Conservation (phyloP, 192 early-diverging fungal genomes). For the Chytriomyces sp. region DNA sequence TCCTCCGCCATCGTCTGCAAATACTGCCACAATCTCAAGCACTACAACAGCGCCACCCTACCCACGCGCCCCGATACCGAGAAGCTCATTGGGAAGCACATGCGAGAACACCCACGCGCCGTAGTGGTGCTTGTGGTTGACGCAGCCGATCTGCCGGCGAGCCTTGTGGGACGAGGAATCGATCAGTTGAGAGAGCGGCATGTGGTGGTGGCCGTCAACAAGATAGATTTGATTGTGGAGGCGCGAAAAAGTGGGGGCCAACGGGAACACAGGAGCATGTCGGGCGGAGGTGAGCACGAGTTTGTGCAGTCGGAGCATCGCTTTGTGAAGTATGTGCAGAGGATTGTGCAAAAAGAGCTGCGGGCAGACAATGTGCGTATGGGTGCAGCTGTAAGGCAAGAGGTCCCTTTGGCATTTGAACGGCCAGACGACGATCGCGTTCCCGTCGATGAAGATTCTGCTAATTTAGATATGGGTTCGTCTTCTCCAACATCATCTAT, state of each 20-base stretch:
- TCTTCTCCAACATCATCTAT: background rate
- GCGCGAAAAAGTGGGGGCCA: background rate
- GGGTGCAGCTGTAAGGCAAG: background rate
- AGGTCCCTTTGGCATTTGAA: background rate
- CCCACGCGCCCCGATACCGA: background rate
- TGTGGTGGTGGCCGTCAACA: slow-evolving; percentile 10
- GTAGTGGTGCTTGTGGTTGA: slow-evolving; percentile 14
- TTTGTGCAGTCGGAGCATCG: background rate
- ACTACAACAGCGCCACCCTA: slow-evolving; percentile 5
- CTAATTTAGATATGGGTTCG: no score
- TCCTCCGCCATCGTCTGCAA: background rate
- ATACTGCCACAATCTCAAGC: slow-evolving; percentile 12
- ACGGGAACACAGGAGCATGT: background rate
- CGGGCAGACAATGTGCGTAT: background rate
- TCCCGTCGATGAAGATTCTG: no score
- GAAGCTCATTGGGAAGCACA: background rate
- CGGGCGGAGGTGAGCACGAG: background rate
- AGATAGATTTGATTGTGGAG: slow-evolving; percentile 2
- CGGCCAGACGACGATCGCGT: background rate
- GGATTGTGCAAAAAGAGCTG: background rate
- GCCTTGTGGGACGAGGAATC: background rate
- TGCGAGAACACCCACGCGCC: background rate
- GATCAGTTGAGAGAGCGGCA: background rate
- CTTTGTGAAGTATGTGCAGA: background rate
- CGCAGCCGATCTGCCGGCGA: slow-evolving; percentile 8